A percentile compares a stretch with the other conserved stretches of the same genome.
phyloP scores from a whole-genome alignment of 371 early-diverging fungal genomes.

The Mortierella sp. region DNA sequence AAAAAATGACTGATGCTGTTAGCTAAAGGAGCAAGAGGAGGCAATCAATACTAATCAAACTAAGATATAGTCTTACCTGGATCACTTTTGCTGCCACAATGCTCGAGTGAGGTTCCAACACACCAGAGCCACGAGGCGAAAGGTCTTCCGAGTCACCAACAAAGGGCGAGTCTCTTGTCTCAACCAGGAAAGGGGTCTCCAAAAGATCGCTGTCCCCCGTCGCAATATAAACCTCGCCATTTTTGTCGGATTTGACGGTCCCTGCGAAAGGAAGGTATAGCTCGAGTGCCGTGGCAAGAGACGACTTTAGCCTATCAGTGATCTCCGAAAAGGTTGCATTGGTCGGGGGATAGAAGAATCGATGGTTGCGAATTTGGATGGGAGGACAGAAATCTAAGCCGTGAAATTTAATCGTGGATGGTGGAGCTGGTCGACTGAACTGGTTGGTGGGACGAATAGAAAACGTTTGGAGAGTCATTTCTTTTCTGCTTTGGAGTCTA shows the following conservation, averaged over 20 bases:
- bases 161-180: constrained; percentile 52
- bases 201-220: constrained; percentile 20
- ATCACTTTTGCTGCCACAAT: constrained; percentile 56
- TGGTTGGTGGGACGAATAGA: constrained; percentile 52
- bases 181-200: constrained; percentile 56
- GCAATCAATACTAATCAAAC: too few relatives aligned
- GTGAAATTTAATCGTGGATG: constrained; percentile 46
- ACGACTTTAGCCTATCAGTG: constrained; percentile 43
- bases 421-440: constrained; percentile 44
- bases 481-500: not conserved
- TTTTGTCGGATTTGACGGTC: constrained; percentile 24
- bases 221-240: constrained; percentile 33
- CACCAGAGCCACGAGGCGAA: constrained; percentile 36
- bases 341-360: constrained; percentile 42
- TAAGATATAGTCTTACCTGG: constrained; percentile 33
- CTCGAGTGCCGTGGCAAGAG: constrained; percentile 57
- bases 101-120: constrained; percentile 39
- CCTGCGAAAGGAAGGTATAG: constrained; percentile 56
- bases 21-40: constrained; percentile 4
- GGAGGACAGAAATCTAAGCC: constrained; percentile 54
- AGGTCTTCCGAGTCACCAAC: constrained; percentile 47
- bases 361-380: constrained; percentile 56
- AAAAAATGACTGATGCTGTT: not conserved
- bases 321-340: constrained; percentile 17
- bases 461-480: constrained; percentile 42